Percentiles rank a stretch among this genome's conserved stretches.
Conservation (phyloP, 805 yeast genomes). For the Metschnikowia corniflorae region DNA sequence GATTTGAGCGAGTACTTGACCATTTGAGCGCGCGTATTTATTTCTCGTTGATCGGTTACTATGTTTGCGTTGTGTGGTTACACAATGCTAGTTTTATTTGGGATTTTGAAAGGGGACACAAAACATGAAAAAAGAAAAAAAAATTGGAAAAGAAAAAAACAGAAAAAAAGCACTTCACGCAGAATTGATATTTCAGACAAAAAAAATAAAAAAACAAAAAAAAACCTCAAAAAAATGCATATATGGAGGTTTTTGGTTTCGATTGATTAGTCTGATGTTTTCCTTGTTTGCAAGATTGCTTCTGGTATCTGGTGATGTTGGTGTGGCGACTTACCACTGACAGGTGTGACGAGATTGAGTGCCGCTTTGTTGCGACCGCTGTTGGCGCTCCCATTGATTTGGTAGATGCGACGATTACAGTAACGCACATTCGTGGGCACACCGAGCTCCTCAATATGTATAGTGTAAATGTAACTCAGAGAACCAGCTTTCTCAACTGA, state of each 20-base stretch:
- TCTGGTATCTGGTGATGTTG: too few species aligned
- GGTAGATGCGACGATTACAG: slow-evolving; percentile 18
- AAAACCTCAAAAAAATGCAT: slow-evolving; percentile 9
- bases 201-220: slow-evolving; percentile 16
- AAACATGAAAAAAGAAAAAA: slow-evolving; percentile 1
- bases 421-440: too few species aligned
- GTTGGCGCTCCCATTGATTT: slow-evolving; percentile 12
- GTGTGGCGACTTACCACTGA: too few species aligned
- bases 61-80: background rate
- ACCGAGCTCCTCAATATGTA: too few species aligned
- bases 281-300: background rate
- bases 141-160: background rate
- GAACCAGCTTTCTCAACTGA: too few species aligned
- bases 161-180: too few species aligned
- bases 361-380: slow-evolving; percentile 1
- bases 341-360: too few species aligned
- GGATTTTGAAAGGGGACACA: slow-evolving; percentile 1
- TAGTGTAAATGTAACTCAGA: too few species aligned
- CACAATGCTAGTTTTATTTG: slow-evolving; percentile 2
- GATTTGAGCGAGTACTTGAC: slow-evolving; percentile 33
- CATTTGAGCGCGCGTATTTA: slow-evolving; percentile 18
- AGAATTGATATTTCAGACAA: slow-evolving; percentile 1
- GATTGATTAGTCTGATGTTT: background rate
- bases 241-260: slow-evolving; percentile 2
- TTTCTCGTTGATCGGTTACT: slow-evolving; percentile 10